Evolutionary conservation across 352 stramenopile species (phyloP), one percentile per base, ranked within the genome.

Genomic region (Globisporangium splendens): DNA sequence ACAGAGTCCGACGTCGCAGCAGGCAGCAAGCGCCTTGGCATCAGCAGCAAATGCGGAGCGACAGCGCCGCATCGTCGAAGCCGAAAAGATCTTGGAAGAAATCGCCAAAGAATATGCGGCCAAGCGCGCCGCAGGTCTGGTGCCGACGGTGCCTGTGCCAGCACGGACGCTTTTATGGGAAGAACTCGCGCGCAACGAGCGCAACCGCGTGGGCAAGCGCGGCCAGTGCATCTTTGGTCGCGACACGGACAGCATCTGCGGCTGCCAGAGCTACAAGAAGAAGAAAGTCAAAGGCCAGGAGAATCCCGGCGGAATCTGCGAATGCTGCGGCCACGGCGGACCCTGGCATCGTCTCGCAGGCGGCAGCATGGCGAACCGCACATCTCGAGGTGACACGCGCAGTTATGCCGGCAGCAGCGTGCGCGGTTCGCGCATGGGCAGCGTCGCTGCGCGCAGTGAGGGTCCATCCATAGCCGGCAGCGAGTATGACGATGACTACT

Each of bases 81-180:
- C 83, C 21, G 79, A 93, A 64, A 72, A 77, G 46, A 86, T 91
- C 55, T 47, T 94, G 41, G 63, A 75, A 0, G 80, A 89, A 47
- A 83, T 94, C 46, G 84, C 84, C n/a, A 81, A 88, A 13, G 84
- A 94, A 50, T 94, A 88, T 58, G 77, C 84, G 1, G 84, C 80
- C 15, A 94, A 94, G 59, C 69, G 84, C 42, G 82, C 82, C 2
- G 83, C 79, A 1, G 84, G 84, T 0, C 66, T 94, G 8, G 84
- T 94, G 5, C 84, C 84, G 13, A 84, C 71, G 2, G 79, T 77
- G 52, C 84, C 84, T 0, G 79, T 91, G 17, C 84, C 84, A 0
- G 82, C 84, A 46, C 71, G 82, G 6, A 90, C 82, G 12, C 62
- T 94, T 41, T 56, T 94, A n/a, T 94, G 84, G 84, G 75, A 94